Evolutionary conservation across 1,284 basidiomycete genomes (phyloP).

Genomic region (Peniophora sp.): DNA sequence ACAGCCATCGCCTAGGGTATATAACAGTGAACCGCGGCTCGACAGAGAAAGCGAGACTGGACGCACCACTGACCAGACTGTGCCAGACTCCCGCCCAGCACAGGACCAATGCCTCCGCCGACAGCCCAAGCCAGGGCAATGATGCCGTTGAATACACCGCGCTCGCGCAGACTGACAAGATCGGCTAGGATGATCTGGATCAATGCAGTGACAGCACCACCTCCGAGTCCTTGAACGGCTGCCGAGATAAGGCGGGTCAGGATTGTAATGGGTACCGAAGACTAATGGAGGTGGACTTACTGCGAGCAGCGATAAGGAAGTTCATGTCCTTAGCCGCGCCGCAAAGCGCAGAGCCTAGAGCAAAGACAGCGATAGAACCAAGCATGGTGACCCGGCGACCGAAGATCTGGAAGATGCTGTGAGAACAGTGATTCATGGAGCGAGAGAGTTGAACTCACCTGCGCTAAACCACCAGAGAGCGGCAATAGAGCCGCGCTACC

Average conservation of each 20-base stretch:
- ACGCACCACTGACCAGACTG: constrained; percentile 18
- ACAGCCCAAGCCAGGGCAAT: constrained; percentile 26
- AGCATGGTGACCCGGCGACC: constrained; percentile 31
- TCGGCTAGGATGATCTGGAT: constrained; percentile 36
- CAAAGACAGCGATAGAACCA: constrained; percentile 28
- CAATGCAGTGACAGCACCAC: constrained; percentile 33
- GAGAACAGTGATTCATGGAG: neutral
- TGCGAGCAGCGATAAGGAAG: constrained; percentile 32
- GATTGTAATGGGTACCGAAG: neutral
- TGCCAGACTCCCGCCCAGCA: constrained; percentile 29
- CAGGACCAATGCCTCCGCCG: constrained; percentile 26
- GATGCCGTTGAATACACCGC: constrained; percentile 28
- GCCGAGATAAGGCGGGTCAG: neutral
- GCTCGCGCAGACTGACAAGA: constrained; percentile 32
- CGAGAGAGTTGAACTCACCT: constrained; percentile 11
- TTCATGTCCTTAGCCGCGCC: constrained; percentile 32
- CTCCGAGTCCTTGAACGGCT: constrained; percentile 42
- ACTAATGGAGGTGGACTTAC: constrained; percentile 14
- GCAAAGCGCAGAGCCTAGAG: constrained; percentile 35
- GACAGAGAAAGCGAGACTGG: neutral
- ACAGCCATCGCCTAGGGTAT: constrained; percentile 26
- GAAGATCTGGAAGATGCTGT: constrained; percentile 19
- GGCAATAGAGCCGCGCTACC: constrained; percentile 29
- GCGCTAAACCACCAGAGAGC: constrained; percentile 21
- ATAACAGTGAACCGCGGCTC: neutral